Conservation (phyloP, 352 stramenopile species). For the Globisporangium emineosum region DNA sequence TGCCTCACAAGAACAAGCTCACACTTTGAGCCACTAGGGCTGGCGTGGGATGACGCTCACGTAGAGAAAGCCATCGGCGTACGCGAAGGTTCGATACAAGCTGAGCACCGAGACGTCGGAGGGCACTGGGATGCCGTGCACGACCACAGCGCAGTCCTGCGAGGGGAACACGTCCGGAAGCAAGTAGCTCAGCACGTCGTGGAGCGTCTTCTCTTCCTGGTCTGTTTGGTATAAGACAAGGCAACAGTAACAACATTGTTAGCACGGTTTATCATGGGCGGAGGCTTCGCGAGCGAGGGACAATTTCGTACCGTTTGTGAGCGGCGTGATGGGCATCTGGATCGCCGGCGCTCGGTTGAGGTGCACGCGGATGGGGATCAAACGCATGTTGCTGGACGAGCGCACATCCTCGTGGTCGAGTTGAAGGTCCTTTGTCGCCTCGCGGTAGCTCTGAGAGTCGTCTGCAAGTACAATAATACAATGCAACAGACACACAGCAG, state of each 20-base stretch:
- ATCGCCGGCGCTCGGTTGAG: conserved; percentile 50
- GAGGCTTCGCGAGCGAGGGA: background rate
- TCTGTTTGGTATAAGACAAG: conserved; percentile 12
- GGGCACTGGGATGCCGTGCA: conserved; percentile 61
- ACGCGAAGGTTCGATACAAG: conserved; percentile 63
- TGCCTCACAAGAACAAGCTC: background rate
- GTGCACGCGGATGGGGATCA: conserved; percentile 66
- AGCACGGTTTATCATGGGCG: background rate
- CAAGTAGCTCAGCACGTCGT: conserved; percentile 51
- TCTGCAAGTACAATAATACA: conserved; percentile 18
- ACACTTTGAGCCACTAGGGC: background rate
- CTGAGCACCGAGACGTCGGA: conserved; percentile 46
- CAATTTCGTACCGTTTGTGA: conserved; percentile 29
- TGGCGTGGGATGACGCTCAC: conserved; percentile 29
- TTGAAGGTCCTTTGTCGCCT: conserved; percentile 46
- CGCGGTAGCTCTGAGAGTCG: conserved; percentile 51
- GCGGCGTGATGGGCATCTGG: conserved; percentile 67
- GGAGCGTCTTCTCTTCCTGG: conserved; percentile 35
- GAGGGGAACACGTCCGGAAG: conserved; percentile 61
- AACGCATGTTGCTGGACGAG: conserved; percentile 28
- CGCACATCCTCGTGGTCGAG: conserved; percentile 36
- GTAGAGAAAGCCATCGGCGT: conserved; percentile 80
- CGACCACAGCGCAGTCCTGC: conserved; percentile 24
- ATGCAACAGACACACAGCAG: background rate
- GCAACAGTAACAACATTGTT: background rate